These are phyloP conservation scores for Fraxinus anomala DNA, from an alignment of 257 asterid genomes.

Conservation along the genomic window DNA sequence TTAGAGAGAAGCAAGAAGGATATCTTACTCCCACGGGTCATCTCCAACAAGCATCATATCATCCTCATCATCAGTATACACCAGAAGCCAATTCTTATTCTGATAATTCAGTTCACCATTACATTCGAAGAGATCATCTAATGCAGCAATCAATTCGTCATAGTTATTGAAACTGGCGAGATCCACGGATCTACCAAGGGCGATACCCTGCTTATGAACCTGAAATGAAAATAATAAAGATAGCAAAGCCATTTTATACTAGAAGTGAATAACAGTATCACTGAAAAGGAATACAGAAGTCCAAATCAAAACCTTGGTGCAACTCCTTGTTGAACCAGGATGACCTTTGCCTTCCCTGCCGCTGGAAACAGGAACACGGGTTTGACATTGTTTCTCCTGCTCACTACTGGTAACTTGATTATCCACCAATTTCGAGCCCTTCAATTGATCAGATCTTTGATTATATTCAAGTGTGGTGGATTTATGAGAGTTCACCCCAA, in stretches of 20 bases:
- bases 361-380: constrained; percentile 36
- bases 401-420: constrained; percentile 46
- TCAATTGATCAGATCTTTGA: constrained; percentile 56
- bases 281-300: too few species aligned
- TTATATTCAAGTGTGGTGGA: constrained; percentile 49
- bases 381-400: constrained; percentile 57
- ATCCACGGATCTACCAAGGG: constrained; percentile 97
- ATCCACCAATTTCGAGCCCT: constrained; percentile 57
- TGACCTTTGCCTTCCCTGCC: constrained; percentile 63
- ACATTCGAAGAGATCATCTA: constrained; percentile 80
- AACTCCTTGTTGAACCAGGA: constrained; percentile 76
- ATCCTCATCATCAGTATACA: constrained; percentile 93
- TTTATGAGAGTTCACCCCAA: constrained; percentile 38
- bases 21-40: constrained; percentile 97
- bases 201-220: constrained; percentile 95
- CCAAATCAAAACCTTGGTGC: constrained; percentile 74
- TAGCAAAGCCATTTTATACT: background rate
- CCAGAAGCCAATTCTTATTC: constrained; percentile 83
- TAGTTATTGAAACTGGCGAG: constrained; percentile 79
- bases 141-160: constrained; percentile 65
- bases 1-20: background rate
- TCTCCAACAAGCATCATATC: constrained; percentile 99
- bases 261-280: too few species aligned
- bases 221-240: constrained; percentile 29
- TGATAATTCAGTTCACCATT: constrained; percentile 70